These are phyloP conservation scores for Colletotrichum endophyticum DNA, from an alignment of 2,329 filamentous ascomycete genomes.

Conservation along the genomic window DNA sequence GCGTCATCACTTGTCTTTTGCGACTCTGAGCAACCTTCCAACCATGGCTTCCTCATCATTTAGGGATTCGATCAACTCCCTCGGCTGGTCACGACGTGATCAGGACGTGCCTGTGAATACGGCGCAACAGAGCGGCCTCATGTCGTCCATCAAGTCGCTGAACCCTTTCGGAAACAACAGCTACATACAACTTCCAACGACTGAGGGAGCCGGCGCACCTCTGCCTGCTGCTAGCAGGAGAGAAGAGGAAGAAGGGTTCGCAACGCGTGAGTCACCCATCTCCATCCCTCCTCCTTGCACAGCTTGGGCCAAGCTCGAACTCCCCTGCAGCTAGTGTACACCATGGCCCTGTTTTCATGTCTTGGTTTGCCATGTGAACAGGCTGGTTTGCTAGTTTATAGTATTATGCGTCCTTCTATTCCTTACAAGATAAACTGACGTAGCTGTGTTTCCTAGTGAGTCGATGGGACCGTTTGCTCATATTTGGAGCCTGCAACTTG, in stretches of 20 bases:
- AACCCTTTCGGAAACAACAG: conserved; percentile 89
- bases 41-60: conserved; percentile 88
- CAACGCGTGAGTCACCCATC: conserved; percentile 77
- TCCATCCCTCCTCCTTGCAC: conserved; percentile 2
- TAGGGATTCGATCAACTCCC: conserved; percentile 90
- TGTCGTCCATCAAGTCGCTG: conserved; percentile 81
- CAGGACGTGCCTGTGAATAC: conserved; percentile 78
- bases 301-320: conserved; percentile 28
- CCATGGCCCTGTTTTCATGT: conserved; percentile 41
- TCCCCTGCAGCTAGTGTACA: conserved; percentile 53
- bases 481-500: conserved; percentile 91
- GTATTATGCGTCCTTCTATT: conserved; percentile 26
- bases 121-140: conserved; percentile 71
- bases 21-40: neutral
- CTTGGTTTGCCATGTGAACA: conserved; percentile 41
- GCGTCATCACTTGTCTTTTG: neutral
- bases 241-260: conserved; percentile 95
- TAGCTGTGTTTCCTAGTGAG: conserved; percentile 70
- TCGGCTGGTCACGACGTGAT: conserved; percentile 92
- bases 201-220: conserved; percentile 81
- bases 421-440: conserved; percentile 32
- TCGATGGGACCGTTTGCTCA: conserved; percentile 92
- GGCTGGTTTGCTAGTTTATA: neutral
- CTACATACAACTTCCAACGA: conserved; percentile 89
- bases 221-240: conserved; percentile 82